phyloP scores from a whole-genome alignment of 805 yeast species.

The Hanseniaspora valbyensis region DNA sequence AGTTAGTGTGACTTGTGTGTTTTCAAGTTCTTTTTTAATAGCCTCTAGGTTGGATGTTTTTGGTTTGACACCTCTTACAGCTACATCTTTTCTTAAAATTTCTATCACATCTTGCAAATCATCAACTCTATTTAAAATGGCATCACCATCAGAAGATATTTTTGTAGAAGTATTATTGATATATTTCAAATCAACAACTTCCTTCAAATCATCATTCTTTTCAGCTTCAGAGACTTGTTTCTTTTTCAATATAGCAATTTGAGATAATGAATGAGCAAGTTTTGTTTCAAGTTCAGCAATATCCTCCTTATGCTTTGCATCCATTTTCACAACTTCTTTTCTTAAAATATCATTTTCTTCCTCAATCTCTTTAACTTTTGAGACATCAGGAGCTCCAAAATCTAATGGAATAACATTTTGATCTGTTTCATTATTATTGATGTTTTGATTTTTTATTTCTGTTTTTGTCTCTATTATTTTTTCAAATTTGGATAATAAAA shows the following conservation, averaged over 20 bases:
- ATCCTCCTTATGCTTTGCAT: background rate
- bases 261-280: slow-evolving; percentile 1
- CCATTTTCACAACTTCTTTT: background rate
- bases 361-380: background rate
- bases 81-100: slow-evolving; percentile 79
- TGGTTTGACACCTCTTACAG: slow-evolving; percentile 78
- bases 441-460: background rate
- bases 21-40: slow-evolving; percentile 52
- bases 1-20: slow-evolving; percentile 43
- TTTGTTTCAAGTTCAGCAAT: slow-evolving; percentile 1
- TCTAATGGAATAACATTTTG: no score
- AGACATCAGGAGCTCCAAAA: background rate
- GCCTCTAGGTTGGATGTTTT: slow-evolving; percentile 57
- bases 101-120: slow-evolving; percentile 88
- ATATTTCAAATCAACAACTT: slow-evolving; percentile 34
- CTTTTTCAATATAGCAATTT: background rate
- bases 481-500: background rate
- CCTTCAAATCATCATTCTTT: background rate
- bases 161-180: slow-evolving; percentile 66
- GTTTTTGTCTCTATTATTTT: background rate
- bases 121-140: slow-evolving; percentile 66
- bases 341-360: background rate
- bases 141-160: slow-evolving; percentile 67
- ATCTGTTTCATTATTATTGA: background rate
- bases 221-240: background rate